Conservation (phyloP, 306 rosid species). For the Pueraria montana region DNA sequence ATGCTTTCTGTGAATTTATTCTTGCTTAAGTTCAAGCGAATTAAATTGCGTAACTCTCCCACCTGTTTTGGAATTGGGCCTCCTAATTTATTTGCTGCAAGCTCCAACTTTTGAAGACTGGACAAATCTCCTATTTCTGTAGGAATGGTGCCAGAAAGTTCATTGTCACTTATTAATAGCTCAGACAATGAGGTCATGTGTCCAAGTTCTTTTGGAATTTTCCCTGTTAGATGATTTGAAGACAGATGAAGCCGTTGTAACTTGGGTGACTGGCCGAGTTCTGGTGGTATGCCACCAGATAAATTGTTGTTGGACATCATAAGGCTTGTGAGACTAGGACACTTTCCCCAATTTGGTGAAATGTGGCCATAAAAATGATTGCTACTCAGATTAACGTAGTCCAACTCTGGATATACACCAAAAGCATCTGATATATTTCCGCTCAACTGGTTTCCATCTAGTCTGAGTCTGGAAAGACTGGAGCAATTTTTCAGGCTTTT, state of each 20-base stretch:
- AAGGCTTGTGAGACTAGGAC: not conserved
- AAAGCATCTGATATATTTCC: conserved; percentile 36
- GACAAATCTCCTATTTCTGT: not conserved
- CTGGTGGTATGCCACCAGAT: too few relatives aligned
- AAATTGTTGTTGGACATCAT: too few relatives aligned
- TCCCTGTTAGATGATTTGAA: too few relatives aligned
- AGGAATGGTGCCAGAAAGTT: conserved; percentile 6
- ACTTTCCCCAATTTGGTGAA: conserved; percentile 13
- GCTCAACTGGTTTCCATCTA: too few relatives aligned
- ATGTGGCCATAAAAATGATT: conserved; percentile 32
- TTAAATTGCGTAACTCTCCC: too few relatives aligned
- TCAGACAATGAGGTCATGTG: too few relatives aligned
- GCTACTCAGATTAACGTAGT: conserved; percentile 33
- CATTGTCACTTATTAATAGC: not conserved
- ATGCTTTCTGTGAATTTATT: too few relatives aligned
- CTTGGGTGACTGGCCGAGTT: too few relatives aligned
- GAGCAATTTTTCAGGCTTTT: too few relatives aligned
- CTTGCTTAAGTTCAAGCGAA: too few relatives aligned
- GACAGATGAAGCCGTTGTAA: too few relatives aligned
- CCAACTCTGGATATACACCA: conserved; percentile 41
- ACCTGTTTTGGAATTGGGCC: conserved; percentile 11
- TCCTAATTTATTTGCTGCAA: conserved; percentile 7
- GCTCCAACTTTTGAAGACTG: not conserved
- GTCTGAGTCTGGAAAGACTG: conserved; percentile 21
- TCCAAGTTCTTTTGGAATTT: too few relatives aligned